phyloP scores from a whole-genome alignment of 106 monocot species.

The Platanthera zijinensis region DNA sequence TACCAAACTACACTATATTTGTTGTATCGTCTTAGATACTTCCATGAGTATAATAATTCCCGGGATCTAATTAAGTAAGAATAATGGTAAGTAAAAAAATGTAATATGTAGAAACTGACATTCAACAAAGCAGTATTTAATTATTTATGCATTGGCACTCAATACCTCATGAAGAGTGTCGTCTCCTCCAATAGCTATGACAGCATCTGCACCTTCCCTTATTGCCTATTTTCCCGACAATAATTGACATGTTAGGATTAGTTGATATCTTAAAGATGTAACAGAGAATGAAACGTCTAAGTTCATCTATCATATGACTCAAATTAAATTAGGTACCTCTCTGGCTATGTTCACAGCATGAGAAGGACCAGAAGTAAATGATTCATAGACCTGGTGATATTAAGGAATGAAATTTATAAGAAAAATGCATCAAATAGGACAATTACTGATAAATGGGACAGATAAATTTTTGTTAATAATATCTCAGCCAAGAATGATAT shows the following conservation, averaged over 20 bases:
- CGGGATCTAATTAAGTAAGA: not conserved
- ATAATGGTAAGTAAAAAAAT: not conserved
- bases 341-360: conserved; percentile 84
- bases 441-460: not conserved
- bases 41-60: not conserved
- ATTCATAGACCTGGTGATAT: conserved; percentile 62
- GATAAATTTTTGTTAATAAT: no score
- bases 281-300: conserved; percentile 5
- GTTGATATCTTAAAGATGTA: not conserved
- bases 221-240: conserved; percentile 48
- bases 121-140: no score
- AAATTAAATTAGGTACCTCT: conserved; percentile 49
- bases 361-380: conserved; percentile 72
- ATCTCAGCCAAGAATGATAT: no score
- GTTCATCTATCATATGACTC: conserved; percentile 22
- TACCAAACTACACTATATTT: not conserved
- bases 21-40: not conserved
- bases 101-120: not conserved
- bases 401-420: not conserved
- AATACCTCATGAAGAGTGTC: conserved; percentile 98
- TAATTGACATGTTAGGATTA: not conserved
- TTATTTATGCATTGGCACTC: no score
- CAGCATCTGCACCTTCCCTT: conserved; percentile 84
- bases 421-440: not conserved
- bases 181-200: conserved; percentile 98